Base-by-base conservation (phyloP, 2,329 filamentous ascomycete genomes). In the Leptosphaerulina australis region DNA sequence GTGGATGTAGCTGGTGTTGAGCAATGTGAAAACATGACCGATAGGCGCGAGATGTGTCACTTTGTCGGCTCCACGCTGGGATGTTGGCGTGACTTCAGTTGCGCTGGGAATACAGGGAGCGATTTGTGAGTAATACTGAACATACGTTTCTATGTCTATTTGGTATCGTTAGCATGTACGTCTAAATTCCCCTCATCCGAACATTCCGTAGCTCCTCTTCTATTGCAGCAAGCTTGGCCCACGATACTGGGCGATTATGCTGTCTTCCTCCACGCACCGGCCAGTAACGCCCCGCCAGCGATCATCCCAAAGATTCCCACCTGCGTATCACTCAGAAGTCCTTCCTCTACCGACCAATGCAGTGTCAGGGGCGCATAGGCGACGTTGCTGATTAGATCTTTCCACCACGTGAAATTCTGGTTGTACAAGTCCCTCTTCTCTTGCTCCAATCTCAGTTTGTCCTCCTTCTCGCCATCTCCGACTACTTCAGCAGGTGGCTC, bases 291-390 rank as follows among this genome's bases (percentile, higher is more conserved):
- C 9, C 75, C 63, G 5, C 74, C 74, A 20, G 75, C 71, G 15
- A 87, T 69, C 47, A 73, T 79, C 5, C 87, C 87, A 43, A 84
- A 75, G 18, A 83, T 63, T 0, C 84, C 86, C 20, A 87, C 76
- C 66, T 80, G 74, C 53, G 79, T 76, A 52, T 86, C 82, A 26
- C 80, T 79, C 45, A 89, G 71, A 8, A 85, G 68, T 53, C 63
- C 64, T 26, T 57, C 55, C 22, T 88, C 84, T 30, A 87, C 71
- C 64, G 90, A 88, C 87, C 89, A 96, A 76, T 97, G 91, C 47
- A 93, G 67, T 54, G 90, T 93, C 69, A 96, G 77, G 24, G 92
- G 91, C 47, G 88, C 84, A 85, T 90, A 96, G 24, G 88, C 85
- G 55, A 84, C 68, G 73, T 91, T 91, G 31, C 86, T 81, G 15